These are phyloP conservation scores for Xylaria sp. DNA, from an alignment of 2,329 filamentous ascomycete species.

Conservation along the genomic window DNA sequence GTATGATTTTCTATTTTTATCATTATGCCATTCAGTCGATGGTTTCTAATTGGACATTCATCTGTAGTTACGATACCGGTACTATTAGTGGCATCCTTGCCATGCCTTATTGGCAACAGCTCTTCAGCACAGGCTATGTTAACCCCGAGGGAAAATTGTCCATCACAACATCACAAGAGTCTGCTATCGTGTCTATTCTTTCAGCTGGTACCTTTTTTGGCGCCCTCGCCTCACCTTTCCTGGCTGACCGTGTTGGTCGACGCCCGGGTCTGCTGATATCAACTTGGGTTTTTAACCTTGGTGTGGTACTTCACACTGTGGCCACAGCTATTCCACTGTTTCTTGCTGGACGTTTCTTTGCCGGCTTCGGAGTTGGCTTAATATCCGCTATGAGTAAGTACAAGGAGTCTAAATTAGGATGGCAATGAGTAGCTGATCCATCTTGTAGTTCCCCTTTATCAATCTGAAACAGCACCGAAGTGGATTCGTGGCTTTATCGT, in stretches of 20 bases:
- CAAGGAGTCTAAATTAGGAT: neutral
- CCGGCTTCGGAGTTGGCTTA: constrained; percentile 75
- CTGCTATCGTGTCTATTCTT: constrained; percentile 75
- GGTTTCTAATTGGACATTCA: constrained; percentile 10
- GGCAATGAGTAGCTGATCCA: constrained; percentile 22
- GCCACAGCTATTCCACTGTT: constrained; percentile 67
- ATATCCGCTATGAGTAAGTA: constrained; percentile 67
- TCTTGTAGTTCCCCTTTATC: constrained; percentile 67
- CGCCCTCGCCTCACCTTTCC: constrained; percentile 63
- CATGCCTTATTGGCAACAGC: constrained; percentile 58
- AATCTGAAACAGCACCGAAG: constrained; percentile 73
- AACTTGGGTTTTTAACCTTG: constrained; percentile 68
- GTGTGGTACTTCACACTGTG: constrained; percentile 70
- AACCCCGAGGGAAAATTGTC: constrained; percentile 50
- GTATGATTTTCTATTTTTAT: constrained; percentile 33
- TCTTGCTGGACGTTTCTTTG: constrained; percentile 73
- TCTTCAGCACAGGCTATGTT: constrained; percentile 59
- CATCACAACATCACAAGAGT: constrained; percentile 61
- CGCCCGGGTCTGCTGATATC: constrained; percentile 67
- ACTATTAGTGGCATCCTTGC: constrained; percentile 65
- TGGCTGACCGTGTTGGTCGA: constrained; percentile 71
- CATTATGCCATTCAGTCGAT: neutral
- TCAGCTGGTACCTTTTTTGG: constrained; percentile 81
- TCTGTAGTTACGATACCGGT: constrained; percentile 60
- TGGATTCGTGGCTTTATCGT: constrained; percentile 77